Conservation (phyloP, 2,329 filamentous ascomycete genomes). For the Aureobasidium sp. region DNA sequence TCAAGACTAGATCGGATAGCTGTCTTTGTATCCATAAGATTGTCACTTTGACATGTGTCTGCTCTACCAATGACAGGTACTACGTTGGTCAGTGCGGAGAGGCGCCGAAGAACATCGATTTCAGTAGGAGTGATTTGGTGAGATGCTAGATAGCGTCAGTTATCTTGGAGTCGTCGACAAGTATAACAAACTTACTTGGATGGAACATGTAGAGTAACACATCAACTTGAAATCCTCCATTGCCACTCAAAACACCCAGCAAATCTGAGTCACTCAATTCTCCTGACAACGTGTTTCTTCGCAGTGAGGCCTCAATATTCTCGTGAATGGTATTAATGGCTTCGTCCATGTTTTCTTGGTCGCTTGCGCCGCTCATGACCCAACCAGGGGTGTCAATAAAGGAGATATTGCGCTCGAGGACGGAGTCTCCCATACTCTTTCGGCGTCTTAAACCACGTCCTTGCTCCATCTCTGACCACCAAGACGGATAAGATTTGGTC, state of each 20-base stretch:
- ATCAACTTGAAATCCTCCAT: slow-evolving; percentile 78
- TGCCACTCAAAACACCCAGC: slow-evolving; percentile 68
- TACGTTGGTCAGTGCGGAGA: slow-evolving; percentile 72
- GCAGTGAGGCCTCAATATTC: slow-evolving; percentile 66
- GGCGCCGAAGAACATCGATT: slow-evolving; percentile 55
- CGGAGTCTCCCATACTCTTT: slow-evolving; percentile 65
- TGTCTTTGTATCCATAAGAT: slow-evolving; percentile 54
- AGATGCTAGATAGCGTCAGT: slow-evolving; percentile 3
- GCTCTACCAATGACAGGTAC: slow-evolving; percentile 74
- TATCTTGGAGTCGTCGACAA: neutral
- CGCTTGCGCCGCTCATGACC: slow-evolving; percentile 40
- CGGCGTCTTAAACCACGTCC: slow-evolving; percentile 53
- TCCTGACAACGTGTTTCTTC: slow-evolving; percentile 54
- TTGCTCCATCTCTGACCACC: slow-evolving; percentile 78
- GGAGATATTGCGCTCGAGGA: slow-evolving; percentile 86
- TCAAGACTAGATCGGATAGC: slow-evolving; percentile 51
- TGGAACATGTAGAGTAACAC: slow-evolving; percentile 75
- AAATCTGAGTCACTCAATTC: slow-evolving; percentile 67
- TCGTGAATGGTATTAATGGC: slow-evolving; percentile 19
- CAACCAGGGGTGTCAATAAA: slow-evolving; percentile 81
- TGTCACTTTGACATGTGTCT: slow-evolving; percentile 45
- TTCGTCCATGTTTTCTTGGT: slow-evolving; percentile 51
- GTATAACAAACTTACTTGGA: slow-evolving; percentile 44
- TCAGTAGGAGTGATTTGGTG: slow-evolving; percentile 2
- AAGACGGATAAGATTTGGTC: slow-evolving; percentile 64